A percentile compares a stretch with the other conserved stretches of the same genome.
These are phyloP conservation scores for Aureobasidium uvarum DNA, from an alignment of 2,329 filamentous ascomycete genomes.

Conservation along the genomic window DNA sequence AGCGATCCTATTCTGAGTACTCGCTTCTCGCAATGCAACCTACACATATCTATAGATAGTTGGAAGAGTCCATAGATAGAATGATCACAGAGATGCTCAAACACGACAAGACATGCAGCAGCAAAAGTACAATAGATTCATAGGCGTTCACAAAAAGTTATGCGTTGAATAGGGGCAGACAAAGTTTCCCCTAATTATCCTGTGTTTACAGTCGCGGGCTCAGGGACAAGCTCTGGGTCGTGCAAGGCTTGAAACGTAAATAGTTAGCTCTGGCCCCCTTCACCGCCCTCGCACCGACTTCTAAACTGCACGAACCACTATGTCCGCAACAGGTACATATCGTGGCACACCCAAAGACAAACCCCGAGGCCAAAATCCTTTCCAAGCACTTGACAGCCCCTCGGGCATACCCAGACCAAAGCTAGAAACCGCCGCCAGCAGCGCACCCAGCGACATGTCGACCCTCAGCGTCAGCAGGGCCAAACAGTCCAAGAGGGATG, in stretches of 20 bases:
- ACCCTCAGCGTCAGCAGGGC: slow-evolving; percentile 89
- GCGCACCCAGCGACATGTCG: slow-evolving; percentile 61
- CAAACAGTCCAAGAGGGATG: slow-evolving; percentile 96
- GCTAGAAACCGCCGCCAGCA: slow-evolving; percentile 55
- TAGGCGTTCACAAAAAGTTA: not conserved
- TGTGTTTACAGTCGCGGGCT: slow-evolving; percentile 17
- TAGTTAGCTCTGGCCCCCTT: slow-evolving; percentile 21
- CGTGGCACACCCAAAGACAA: slow-evolving; percentile 70
- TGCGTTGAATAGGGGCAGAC: not conserved
- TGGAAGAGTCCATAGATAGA: not conserved
- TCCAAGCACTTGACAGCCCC: slow-evolving; percentile 58
- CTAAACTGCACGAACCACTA: slow-evolving; percentile 39
- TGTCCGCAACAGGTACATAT: slow-evolving; percentile 64
- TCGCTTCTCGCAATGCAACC: not conserved
- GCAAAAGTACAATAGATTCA: not conserved
- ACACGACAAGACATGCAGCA: not conserved
- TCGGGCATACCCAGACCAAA: slow-evolving; percentile 69
- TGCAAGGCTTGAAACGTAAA: slow-evolving; percentile 6
- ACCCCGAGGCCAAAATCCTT: slow-evolving; percentile 57
- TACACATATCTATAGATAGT: no score
- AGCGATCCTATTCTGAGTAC: not conserved
- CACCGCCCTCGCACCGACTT: slow-evolving; percentile 23
- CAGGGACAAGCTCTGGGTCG: slow-evolving; percentile 9
- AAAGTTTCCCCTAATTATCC: slow-evolving; percentile 14
- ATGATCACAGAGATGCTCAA: not conserved